These are phyloP conservation scores for Nicotiana otophora DNA, from an alignment of 257 asterid genomes.

Conservation along the genomic window DNA sequence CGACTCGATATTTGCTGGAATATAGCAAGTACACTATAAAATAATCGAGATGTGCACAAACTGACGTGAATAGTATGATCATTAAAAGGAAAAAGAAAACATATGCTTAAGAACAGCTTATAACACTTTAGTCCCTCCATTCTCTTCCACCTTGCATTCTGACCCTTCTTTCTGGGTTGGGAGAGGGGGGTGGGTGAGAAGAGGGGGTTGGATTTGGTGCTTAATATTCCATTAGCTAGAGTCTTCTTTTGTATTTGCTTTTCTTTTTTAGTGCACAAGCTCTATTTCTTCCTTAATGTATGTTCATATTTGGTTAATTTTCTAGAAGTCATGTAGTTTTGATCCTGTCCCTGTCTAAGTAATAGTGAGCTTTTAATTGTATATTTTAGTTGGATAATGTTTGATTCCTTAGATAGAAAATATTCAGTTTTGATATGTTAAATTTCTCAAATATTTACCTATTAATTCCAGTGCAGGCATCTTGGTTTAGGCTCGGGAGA, in stretches of 20 bases:
- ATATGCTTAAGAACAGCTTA: conserved; percentile 5
- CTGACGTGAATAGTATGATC: fast-evolving
- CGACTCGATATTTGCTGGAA: fast-evolving
- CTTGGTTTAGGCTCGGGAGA: not conserved
- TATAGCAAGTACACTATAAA: not conserved
- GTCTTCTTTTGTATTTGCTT: not conserved
- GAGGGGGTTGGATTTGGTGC: too few relatives aligned
- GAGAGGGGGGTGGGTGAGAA: too few relatives aligned
- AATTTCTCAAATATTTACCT: not conserved
- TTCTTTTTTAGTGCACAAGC: not conserved
- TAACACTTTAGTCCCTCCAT: not conserved
- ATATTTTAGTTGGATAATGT: not conserved
- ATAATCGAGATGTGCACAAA: fast-evolving
- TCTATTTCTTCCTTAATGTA: too few relatives aligned
- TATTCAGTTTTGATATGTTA: not conserved
- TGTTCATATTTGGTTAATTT: not conserved
- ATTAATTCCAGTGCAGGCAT: too few relatives aligned
- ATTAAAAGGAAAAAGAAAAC: conserved; percentile 13
- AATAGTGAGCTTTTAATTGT: not conserved
- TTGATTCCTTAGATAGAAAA: not conserved
- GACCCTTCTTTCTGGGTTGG: too few relatives aligned
- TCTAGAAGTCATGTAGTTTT: not conserved
- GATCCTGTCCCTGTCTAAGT: not conserved
- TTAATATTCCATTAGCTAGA: not conserved
- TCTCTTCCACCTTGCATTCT: not conserved